Percentiles rank a stretch among this genome's conserved stretches.
Evolutionary conservation across 2,329 filamentous ascomycete species (phyloP).

Genomic region (Neofusicoccum sp.): DNA sequence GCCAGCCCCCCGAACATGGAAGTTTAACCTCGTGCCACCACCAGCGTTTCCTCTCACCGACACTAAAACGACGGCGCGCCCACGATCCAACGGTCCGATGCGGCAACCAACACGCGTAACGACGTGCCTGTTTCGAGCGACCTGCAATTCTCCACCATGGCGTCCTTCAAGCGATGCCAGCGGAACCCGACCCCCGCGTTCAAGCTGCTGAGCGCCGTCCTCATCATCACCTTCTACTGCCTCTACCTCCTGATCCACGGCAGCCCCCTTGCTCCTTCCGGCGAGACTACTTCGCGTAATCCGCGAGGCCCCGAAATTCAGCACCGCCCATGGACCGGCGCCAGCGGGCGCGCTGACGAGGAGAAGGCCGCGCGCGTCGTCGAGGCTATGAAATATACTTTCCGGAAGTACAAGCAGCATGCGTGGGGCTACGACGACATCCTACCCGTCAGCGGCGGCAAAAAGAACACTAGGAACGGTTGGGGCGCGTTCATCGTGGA

Average conservation of each 20-base stretch:
- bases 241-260: constrained; percentile 41
- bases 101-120: not conserved
- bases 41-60: not conserved
- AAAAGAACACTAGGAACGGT: constrained; percentile 40
- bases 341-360: constrained; percentile 38
- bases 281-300: not conserved
- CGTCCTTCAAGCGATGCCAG: constrained; percentile 29
- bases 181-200: constrained; percentile 45
- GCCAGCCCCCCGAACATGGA: constrained; percentile 7
- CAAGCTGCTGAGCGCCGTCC: constrained; percentile 43
- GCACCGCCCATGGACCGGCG: constrained; percentile 36
- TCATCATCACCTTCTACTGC: constrained; percentile 45
- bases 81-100: constrained; percentile 14
- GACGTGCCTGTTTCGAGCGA: constrained; percentile 2
- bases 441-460: constrained; percentile 40
- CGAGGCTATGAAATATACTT: constrained; percentile 45
- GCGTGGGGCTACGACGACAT: constrained; percentile 47
- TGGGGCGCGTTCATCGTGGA: constrained; percentile 50
- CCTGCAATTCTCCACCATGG: constrained; percentile 16
- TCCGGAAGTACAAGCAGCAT: constrained; percentile 41
- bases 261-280: constrained; percentile 22
- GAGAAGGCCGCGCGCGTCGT: constrained; percentile 37
- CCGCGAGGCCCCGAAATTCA: constrained; percentile 36
- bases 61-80: not conserved
- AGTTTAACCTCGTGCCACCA: constrained; percentile 8